Conservation (phyloP, 331 rosid species). For the Spiraea crenata region DNA sequence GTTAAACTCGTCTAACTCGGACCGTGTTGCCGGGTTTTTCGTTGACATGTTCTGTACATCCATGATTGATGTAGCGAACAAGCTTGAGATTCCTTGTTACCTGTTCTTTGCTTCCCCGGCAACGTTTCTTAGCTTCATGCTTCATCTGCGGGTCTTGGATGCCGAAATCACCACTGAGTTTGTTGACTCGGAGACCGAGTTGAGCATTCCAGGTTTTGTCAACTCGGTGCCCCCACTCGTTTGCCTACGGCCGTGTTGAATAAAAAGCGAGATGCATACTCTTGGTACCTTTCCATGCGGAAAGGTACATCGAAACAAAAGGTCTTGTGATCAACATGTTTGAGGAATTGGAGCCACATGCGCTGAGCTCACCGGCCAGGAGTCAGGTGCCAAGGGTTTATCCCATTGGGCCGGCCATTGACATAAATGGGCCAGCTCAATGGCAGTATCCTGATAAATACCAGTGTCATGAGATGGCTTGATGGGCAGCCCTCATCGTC, state of each 20-base stretch:
- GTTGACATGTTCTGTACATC: constrained; percentile 30
- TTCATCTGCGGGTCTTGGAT: constrained; percentile 23
- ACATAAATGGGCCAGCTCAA: constrained; percentile 1
- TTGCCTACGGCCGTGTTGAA: constrained; percentile 4
- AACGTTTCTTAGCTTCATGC: constrained; percentile 21
- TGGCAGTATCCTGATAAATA: not conserved
- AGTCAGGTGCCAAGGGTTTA: not conserved
- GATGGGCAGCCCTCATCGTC: constrained; percentile 18
- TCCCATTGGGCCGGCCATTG: constrained; percentile 22
- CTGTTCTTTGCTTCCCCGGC: constrained; percentile 27
- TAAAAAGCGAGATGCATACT: constrained; percentile 3
- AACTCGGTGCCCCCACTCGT: constrained; percentile 20
- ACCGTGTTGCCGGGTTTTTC: constrained; percentile 20
- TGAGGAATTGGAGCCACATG: constrained; percentile 20
- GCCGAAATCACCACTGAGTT: not conserved
- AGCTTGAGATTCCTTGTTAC: constrained; percentile 27
- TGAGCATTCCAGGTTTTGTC: constrained; percentile 18
- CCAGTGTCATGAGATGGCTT: constrained; percentile 15
- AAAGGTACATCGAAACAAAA: constrained; percentile 17
- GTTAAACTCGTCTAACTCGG: not conserved
- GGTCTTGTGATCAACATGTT: constrained; percentile 26
- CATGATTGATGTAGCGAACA: constrained; percentile 31
- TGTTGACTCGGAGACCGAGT: constrained; percentile 6
- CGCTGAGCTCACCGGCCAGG: not conserved
- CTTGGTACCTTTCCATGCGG: constrained; percentile 1